phyloP scores from a whole-genome alignment of 805 yeast genomes.

The Ogataea saltuana region DNA sequence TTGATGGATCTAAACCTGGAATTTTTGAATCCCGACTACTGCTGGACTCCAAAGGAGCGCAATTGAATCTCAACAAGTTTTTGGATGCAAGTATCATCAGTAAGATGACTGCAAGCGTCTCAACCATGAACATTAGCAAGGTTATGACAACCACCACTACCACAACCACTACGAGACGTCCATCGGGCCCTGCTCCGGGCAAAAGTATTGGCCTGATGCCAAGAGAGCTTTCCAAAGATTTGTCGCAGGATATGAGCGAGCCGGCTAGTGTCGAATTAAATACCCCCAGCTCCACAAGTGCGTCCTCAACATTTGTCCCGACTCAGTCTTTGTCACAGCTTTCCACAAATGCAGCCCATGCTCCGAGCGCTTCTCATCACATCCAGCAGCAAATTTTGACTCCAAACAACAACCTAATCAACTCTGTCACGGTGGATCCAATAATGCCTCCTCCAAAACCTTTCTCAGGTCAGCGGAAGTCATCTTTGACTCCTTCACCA shows the following conservation, averaged over 20 bases:
- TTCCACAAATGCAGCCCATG: no score
- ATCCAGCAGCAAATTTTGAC: constrained; percentile 20
- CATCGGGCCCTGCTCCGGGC: constrained; percentile 5
- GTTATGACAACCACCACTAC: constrained; percentile 28
- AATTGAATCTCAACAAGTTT: constrained; percentile 43
- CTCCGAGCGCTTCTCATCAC: not conserved
- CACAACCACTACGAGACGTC: constrained; percentile 10
- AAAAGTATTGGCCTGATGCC: not conserved
- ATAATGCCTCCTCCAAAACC: constrained; percentile 27
- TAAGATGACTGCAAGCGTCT: constrained; percentile 40
- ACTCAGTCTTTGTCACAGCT: no score
- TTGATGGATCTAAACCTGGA: constrained; percentile 63
- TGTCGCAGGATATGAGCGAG: no score
- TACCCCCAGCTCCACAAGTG: no score
- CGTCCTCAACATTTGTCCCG: no score
- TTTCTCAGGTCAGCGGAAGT: constrained; percentile 17
- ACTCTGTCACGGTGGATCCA: constrained; percentile 18
- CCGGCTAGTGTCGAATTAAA: no score
- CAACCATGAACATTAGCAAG: constrained; percentile 35
- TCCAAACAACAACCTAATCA: constrained; percentile 25
- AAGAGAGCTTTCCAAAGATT: no score
- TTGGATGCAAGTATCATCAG: constrained; percentile 37
- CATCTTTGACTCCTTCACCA: constrained; percentile 21
- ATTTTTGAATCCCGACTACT: constrained; percentile 58
- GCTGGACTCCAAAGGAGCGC: constrained; percentile 50